Evolutionary conservation across 78 protist species (phyloP).

Genomic region (Guillardia theta): DNA sequence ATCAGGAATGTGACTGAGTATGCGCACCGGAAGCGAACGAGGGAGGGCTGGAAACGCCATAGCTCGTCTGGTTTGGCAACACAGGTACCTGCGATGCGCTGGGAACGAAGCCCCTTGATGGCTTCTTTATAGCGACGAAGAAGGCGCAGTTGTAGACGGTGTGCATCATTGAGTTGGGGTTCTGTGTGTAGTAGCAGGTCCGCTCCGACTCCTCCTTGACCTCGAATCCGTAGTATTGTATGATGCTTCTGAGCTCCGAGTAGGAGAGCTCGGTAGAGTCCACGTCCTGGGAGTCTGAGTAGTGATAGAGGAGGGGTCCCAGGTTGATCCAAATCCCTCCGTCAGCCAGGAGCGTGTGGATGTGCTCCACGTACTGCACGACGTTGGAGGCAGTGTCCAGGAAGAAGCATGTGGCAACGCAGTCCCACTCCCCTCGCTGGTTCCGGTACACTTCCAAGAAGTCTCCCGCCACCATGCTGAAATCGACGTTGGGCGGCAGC

Average conservation of each 20-base stretch:
- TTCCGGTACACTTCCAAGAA: slow-evolving; percentile 68
- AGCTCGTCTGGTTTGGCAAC: too few relatives aligned
- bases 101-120: too few relatives aligned
- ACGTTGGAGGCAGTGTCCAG: slow-evolving; percentile 17
- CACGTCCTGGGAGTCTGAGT: not conserved
- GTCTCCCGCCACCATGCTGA: slow-evolving; percentile 90
- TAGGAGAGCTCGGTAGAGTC: slow-evolving; percentile 57
- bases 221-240: slow-evolving; percentile 48
- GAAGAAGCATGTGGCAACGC: slow-evolving; percentile 30
- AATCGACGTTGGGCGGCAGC: slow-evolving; percentile 32
- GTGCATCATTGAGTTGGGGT: slow-evolving; percentile 48
- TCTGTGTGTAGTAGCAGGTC: slow-evolving; percentile 28
- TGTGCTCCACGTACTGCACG: not conserved
- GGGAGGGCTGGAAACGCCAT: too few relatives aligned
- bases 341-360: not conserved
- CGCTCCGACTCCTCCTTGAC: slow-evolving; percentile 22
- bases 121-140: slow-evolving; percentile 55
- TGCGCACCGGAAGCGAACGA: too few relatives aligned
- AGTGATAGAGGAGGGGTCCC: not conserved
- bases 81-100: too few relatives aligned
- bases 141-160: slow-evolving; percentile 57
- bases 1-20: too few relatives aligned
- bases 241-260: slow-evolving; percentile 52
- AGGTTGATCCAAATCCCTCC: slow-evolving; percentile 13
- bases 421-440: not conserved